These are phyloP conservation scores for Wickerhamiella lipophila DNA, from an alignment of 805 yeast genomes.

Conservation along the genomic window DNA sequence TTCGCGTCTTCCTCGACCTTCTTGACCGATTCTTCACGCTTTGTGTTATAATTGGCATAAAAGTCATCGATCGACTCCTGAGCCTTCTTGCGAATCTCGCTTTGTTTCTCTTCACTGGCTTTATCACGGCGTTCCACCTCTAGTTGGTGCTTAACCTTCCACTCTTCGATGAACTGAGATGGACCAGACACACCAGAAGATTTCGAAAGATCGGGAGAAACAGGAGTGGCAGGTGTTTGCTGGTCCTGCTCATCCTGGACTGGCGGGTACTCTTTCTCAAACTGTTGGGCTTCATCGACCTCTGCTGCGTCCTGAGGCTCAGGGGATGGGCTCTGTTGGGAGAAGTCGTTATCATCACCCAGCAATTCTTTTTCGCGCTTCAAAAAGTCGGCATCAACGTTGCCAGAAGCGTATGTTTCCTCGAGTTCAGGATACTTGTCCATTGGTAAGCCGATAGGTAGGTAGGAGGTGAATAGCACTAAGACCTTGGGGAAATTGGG, in stretches of 20 bases:
- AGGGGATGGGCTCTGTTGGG: conserved; percentile 14
- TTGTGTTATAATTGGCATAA: conserved; percentile 78
- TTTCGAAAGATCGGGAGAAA: neutral
- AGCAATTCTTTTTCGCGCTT: conserved; percentile 33
- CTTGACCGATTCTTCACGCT: conserved; percentile 57
- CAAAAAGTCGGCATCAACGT: conserved; percentile 29
- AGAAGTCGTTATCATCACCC: conserved; percentile 28
- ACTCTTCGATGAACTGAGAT: conserved; percentile 41
- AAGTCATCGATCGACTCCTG: conserved; percentile 77
- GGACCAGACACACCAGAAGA: neutral
- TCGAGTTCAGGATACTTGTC: conserved; percentile 55
- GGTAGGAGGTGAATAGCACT: no score
- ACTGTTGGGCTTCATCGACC: conserved; percentile 13
- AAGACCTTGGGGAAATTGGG: no score
- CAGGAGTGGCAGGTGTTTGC: neutral
- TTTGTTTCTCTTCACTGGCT: conserved; percentile 48
- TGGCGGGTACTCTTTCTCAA: conserved; percentile 25
- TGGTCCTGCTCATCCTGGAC: conserved; percentile 15
- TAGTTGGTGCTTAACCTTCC: conserved; percentile 70
- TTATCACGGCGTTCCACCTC: conserved; percentile 74
- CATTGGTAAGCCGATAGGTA: conserved; percentile 14
- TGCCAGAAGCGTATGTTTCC: conserved; percentile 33
- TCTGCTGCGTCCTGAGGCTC: conserved; percentile 15
- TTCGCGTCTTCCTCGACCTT: conserved; percentile 56
- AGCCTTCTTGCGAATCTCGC: conserved; percentile 62